Base-by-base conservation (phyloP, 176 grass and related monocot genomes). In the Ensete glaucum region DNA sequence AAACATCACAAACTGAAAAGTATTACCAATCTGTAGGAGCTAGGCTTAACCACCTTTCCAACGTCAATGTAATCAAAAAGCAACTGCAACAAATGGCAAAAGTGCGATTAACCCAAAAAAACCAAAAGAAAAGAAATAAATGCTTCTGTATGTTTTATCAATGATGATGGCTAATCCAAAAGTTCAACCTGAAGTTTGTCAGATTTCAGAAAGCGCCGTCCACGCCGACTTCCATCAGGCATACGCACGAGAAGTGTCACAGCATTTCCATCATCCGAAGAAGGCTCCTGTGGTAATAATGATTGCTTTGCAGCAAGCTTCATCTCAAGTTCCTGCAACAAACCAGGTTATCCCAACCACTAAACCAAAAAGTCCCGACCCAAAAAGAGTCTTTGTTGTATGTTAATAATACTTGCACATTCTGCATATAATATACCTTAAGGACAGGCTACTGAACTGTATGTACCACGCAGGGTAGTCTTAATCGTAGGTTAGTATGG, bases 41-140 rank as follows among this genome's bases (percentile, higher is more conserved):
- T 81, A 78, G 91, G 96, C 82, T 99, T 94, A 75, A 94, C 89
- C 74, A 82, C 77, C 83, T 85, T 91, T 69, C 86, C 86, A 83
- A 95, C 73, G 65, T 99, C 96, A 69, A 99, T 95, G 74, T 95
- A 94, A 91, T 99, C 86, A 80, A 91, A 91, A 82, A 99, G 88
- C 62, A 73, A 82, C 96, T 99, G 84, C 84, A 88, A 73, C 53
- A 70, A 82, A 52, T 50, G 53, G 78, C 76, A 12, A 72, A 79
- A 73, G 48, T 83, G 77, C 15, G 19, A 74, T 56, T 25, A 81
- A 83, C 24, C 11, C 19, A 69, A 60, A 55, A 63, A 77, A 51
- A 74, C 22, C 22, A 23, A 23, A 78, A 53, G 10, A 80, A 62
- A 50, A 50, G 52, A 82, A 26, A 67, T 64, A 43, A 52, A 34